phyloP scores from a whole-genome alignment of 2,329 filamentous ascomycete species.

The Monosporascus sp. region DNA sequence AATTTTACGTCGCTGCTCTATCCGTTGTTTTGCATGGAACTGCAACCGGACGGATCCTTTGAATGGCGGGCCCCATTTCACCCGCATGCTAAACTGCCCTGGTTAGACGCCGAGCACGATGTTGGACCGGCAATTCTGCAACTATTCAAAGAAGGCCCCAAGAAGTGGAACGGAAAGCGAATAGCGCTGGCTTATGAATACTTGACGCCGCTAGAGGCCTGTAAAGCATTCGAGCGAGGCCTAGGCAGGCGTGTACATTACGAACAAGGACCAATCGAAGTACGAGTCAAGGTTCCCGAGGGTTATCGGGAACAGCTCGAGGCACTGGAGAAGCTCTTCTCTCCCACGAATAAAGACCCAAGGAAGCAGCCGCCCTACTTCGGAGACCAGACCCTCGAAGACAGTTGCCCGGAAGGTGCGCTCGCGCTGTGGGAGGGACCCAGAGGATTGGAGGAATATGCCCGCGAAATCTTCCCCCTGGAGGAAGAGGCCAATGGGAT shows the following conservation, averaged over 20 bases:
- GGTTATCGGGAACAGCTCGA: conserved; percentile 88
- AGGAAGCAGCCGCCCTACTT: conserved; percentile 60
- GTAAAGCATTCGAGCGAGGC: conserved; percentile 71
- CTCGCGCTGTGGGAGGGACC: conserved; percentile 87
- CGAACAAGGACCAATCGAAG: conserved; percentile 69
- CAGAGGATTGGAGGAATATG: conserved; percentile 88
- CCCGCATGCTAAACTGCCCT: conserved; percentile 81
- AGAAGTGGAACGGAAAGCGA: conserved; percentile 72
- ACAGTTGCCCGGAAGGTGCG: conserved; percentile 66
- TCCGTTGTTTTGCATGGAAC: conserved; percentile 91
- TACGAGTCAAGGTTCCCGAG: conserved; percentile 78
- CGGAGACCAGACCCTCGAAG: conserved; percentile 51
- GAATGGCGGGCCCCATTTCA: conserved; percentile 93
- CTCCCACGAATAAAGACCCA: conserved; percentile 43
- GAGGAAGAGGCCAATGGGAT: conserved; percentile 93
- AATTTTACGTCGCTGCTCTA: conserved; percentile 94
- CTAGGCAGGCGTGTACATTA: conserved; percentile 76
- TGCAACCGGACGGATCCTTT: conserved; percentile 79
- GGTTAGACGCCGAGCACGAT: conserved; percentile 95
- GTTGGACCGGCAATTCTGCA: conserved; percentile 88
- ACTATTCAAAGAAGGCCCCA: conserved; percentile 87
- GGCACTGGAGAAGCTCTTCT: conserved; percentile 57
- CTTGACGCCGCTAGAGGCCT: conserved; percentile 77
- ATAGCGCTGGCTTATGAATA: conserved; percentile 90
- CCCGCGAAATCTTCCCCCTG: conserved; percentile 85